Percentiles rank a stretch among this genome's conserved stretches.
phyloP scores from a whole-genome alignment of 768 basidiomycete genomes.

The Brasilioporus rufonigricans region DNA sequence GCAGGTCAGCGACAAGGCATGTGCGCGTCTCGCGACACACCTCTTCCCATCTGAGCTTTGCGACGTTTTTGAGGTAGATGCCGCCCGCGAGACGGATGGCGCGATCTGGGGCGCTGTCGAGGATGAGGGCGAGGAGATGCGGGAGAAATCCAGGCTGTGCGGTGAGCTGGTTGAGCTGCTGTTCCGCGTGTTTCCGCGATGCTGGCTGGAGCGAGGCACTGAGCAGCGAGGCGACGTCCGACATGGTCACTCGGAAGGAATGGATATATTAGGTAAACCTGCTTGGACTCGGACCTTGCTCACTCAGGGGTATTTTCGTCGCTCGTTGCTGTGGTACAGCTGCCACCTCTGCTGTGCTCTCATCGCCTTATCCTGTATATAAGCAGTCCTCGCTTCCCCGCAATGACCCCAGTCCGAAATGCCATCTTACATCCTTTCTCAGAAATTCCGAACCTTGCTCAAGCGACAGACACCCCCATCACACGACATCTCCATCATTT shows the following conservation, averaged over 20 bases:
- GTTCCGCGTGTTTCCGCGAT: slow-evolving; percentile 79
- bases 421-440: too few relatives aligned
- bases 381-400: too few relatives aligned
- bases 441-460: too few relatives aligned
- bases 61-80: slow-evolving; percentile 90
- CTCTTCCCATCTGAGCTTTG: slow-evolving; percentile 88
- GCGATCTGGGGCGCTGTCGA: slow-evolving; percentile 61
- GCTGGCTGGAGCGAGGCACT: slow-evolving; percentile 67
- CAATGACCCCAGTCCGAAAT: too few relatives aligned
- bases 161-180: slow-evolving; percentile 64
- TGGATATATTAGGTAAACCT: too few relatives aligned
- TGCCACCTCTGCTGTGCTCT: too few relatives aligned
- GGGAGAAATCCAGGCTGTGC: slow-evolving; percentile 75
- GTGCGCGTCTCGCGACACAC: slow-evolving; percentile 40
- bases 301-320: too few relatives aligned
- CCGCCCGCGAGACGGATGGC: slow-evolving; percentile 79
- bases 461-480: too few relatives aligned
- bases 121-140: slow-evolving; percentile 75
- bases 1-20: background rate
- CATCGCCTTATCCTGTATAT: too few relatives aligned
- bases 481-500: too few relatives aligned
- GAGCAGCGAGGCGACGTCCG: slow-evolving; percentile 67
- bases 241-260: slow-evolving; percentile 40
- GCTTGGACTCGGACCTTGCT: too few relatives aligned
- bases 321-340: too few relatives aligned